Evolutionary conservation across 495 filamentous ascomycete genomes (phyloP).

Genomic region (Aspergillus funiculosus): DNA sequence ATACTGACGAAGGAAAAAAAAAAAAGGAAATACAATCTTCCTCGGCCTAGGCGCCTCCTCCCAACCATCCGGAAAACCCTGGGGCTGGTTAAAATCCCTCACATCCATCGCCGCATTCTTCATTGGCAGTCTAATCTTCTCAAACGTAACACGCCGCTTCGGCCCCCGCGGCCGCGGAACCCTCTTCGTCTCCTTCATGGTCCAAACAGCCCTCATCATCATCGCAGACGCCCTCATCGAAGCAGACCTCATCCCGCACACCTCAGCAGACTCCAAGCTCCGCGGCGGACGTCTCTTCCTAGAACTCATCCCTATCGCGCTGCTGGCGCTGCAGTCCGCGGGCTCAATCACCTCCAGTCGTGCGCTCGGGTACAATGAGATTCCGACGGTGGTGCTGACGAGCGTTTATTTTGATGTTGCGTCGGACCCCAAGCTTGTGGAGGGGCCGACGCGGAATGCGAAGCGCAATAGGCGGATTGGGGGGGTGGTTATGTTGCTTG

Average conservation of each 20-base stretch:
- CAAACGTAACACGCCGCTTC: slow-evolving; percentile 27
- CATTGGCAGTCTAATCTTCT: slow-evolving; percentile 40
- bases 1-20: neutral
- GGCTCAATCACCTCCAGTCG: slow-evolving; percentile 62
- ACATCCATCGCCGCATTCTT: slow-evolving; percentile 38
- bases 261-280: slow-evolving; percentile 24
- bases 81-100: slow-evolving; percentile 59
- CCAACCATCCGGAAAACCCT: slow-evolving; percentile 43
- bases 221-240: slow-evolving; percentile 54
- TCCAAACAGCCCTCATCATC: slow-evolving; percentile 51
- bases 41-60: slow-evolving; percentile 56
- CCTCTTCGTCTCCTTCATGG: slow-evolving; percentile 51
- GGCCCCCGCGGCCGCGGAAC: slow-evolving; percentile 45
- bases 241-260: slow-evolving; percentile 42
- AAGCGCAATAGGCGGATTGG: slow-evolving; percentile 15
- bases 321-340: slow-evolving; percentile 66
- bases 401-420: slow-evolving; percentile 64
- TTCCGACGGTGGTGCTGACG: slow-evolving; percentile 69
- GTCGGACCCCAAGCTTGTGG: slow-evolving; percentile 50
- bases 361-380: slow-evolving; percentile 59
- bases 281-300: slow-evolving; percentile 33
- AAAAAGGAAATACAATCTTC: slow-evolving; percentile 60
- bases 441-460: slow-evolving; percentile 18
- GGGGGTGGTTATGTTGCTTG: slow-evolving; percentile 12
- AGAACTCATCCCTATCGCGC: slow-evolving; percentile 51